Evolutionary conservation across 495 filamentous ascomycete species (phyloP).

Genomic region (Lophium mytilinum): DNA sequence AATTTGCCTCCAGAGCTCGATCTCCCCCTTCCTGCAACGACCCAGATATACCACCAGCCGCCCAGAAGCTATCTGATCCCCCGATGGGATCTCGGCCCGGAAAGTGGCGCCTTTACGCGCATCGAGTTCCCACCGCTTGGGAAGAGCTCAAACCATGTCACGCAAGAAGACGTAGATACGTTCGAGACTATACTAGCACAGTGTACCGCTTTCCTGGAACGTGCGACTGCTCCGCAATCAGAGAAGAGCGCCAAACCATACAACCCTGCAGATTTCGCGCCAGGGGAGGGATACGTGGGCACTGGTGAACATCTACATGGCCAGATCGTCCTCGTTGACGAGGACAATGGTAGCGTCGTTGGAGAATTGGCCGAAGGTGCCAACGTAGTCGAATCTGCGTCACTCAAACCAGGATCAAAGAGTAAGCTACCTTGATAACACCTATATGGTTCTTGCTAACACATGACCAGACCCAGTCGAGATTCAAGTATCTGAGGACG

Average conservation of each 20-base stretch:
- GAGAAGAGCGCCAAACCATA: conserved; percentile 48
- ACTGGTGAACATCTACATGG: conserved; percentile 39
- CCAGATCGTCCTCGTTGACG: conserved; percentile 88
- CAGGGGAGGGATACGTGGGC: conserved; percentile 66
- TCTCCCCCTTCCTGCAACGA: conserved; percentile 80
- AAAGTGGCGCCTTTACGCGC: conserved; percentile 79
- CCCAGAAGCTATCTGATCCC: conserved; percentile 85
- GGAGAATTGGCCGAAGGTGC: conserved; percentile 82
- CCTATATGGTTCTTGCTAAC: conserved; percentile 1
- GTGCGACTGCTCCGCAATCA: conserved; percentile 42
- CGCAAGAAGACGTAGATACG: conserved; percentile 89
- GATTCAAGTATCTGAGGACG: conserved; percentile 71
- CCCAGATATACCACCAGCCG: conserved; percentile 90
- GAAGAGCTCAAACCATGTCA: conserved; percentile 50
- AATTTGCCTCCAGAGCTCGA: conserved; percentile 91
- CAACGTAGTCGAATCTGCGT: conserved; percentile 64
- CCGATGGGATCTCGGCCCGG: conserved; percentile 81
- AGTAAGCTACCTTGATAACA: conserved; percentile 44
- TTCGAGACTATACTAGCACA: conserved; percentile 95
- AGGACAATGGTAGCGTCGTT: conserved; percentile 88
- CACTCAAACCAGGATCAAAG: conserved; percentile 76
- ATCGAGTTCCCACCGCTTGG: conserved; percentile 79
- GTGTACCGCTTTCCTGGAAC: conserved; percentile 87
- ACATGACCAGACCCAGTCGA: conserved; percentile 71
- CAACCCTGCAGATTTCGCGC: conserved; percentile 70